Evolutionary conservation across 169 alveolate genomes (phyloP).

Genomic region (Toxoplasma gondii): DNA sequence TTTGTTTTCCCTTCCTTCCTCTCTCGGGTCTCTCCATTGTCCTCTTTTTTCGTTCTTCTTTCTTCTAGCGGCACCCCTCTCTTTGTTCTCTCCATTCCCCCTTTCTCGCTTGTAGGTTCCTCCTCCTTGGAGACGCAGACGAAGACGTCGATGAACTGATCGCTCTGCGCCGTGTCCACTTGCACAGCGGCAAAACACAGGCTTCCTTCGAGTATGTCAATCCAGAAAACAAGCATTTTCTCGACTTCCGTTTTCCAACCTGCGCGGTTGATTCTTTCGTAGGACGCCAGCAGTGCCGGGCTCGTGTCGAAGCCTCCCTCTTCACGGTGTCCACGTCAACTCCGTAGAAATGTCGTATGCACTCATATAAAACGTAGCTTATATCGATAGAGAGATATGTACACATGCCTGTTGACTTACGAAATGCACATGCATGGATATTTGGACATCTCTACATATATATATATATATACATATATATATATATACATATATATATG

Average conservation of each 20-base stretch:
- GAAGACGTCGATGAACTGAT: conserved; percentile 63
- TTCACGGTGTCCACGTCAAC: too few species aligned
- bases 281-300: background rate
- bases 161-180: conserved; percentile 50
- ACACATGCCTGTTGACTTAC: too few species aligned
- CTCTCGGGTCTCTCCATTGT: background rate
- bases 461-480: background rate
- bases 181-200: conserved; percentile 20
- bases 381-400: too few species aligned
- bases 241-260: background rate
- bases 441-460: too few species aligned
- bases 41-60: background rate
- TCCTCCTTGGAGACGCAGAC: conserved; percentile 72
- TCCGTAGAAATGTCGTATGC: too few species aligned
- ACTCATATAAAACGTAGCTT: too few species aligned
- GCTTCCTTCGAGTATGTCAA: conserved; percentile 40
- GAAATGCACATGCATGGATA: too few species aligned
- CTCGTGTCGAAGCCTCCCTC: too few species aligned
- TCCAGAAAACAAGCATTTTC: background rate
- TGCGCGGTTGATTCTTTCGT: background rate
- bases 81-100: background rate
- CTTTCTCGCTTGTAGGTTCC: conserved; percentile 30
- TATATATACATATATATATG: background rate
- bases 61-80: background rate
- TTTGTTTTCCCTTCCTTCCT: background rate